Conservation (phyloP, 345 rosid species). For the Gossypium thurberi region DNA sequence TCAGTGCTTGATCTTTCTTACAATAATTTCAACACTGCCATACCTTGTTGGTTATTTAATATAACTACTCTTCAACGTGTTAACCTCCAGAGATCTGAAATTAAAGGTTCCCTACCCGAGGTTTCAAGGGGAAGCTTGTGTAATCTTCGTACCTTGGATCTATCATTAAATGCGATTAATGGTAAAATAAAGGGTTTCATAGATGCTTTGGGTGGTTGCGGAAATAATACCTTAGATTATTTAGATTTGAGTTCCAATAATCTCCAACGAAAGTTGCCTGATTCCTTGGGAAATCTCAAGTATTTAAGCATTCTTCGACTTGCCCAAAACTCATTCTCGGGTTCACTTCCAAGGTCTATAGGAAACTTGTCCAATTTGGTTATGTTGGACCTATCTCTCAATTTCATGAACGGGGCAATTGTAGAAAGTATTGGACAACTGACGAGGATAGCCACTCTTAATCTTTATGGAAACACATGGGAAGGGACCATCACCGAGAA, state of each 20-base stretch:
- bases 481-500: neutral
- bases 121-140: neutral
- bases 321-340: conserved; percentile 14
- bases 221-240: conserved; percentile 10
- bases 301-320: neutral
- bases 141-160: neutral
- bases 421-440: conserved; percentile 1
- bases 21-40: conserved; percentile 14
- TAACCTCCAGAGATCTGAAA: neutral
- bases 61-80: conserved; percentile 11
- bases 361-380: conserved; percentile 20
- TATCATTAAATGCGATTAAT: neutral
- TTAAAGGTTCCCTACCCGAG: neutral
- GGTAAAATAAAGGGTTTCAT: conserved; percentile 22
- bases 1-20: conserved; percentile 21
- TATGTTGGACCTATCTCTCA: conserved; percentile 3
- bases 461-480: neutral
- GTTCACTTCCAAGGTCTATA: conserved; percentile 24
- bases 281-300: neutral
- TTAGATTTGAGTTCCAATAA: conserved; percentile 16
- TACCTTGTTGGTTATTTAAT: conserved; percentile 21
- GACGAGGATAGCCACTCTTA: neutral
- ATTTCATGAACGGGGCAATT: conserved; percentile 1
- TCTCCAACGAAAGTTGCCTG: conserved; percentile 22
- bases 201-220: conserved; percentile 12